phyloP scores from a whole-genome alignment of 2,329 filamentous ascomycete species.

The Exophiala xenobiotica region DNA sequence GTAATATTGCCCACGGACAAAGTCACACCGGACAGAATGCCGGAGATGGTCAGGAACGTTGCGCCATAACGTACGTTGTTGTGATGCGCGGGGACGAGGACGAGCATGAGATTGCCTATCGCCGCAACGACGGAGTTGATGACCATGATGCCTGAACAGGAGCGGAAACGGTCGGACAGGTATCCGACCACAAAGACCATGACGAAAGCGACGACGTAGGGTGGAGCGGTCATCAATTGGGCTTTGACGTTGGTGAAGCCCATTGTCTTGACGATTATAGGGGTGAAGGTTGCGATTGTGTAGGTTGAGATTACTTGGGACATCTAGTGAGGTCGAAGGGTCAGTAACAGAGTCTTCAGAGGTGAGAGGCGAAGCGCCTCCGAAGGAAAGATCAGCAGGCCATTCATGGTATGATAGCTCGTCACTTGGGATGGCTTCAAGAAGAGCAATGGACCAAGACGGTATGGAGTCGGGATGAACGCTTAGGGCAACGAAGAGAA shows the following conservation, averaged over 20 bases:
- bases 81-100: conserved; percentile 8
- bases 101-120: conserved; percentile 13
- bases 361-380: too few relatives aligned
- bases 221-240: conserved; percentile 19
- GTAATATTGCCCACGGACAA: conserved; percentile 18
- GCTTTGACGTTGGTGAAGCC: conserved; percentile 53
- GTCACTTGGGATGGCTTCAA: too few relatives aligned
- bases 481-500: too few relatives aligned
- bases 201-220: conserved; percentile 16
- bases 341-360: background rate
- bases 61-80: conserved; percentile 15
- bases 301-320: conserved; percentile 18
- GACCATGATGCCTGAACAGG: conserved; percentile 17
- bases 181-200: conserved; percentile 20
- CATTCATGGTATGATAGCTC: too few relatives aligned
- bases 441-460: too few relatives aligned
- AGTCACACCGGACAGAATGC: conserved; percentile 17
- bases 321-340: background rate
- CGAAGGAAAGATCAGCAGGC: too few relatives aligned
- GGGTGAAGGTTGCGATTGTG: conserved; percentile 19
- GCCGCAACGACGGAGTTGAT: conserved; percentile 18
- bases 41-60: conserved; percentile 14
- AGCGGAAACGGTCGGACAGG: conserved; percentile 14
- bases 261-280: conserved; percentile 20
- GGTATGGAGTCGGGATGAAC: too few relatives aligned